Evolutionary conservation across 495 filamentous ascomycete genomes (phyloP).

Genomic region (Tuber melanosporum): DNA sequence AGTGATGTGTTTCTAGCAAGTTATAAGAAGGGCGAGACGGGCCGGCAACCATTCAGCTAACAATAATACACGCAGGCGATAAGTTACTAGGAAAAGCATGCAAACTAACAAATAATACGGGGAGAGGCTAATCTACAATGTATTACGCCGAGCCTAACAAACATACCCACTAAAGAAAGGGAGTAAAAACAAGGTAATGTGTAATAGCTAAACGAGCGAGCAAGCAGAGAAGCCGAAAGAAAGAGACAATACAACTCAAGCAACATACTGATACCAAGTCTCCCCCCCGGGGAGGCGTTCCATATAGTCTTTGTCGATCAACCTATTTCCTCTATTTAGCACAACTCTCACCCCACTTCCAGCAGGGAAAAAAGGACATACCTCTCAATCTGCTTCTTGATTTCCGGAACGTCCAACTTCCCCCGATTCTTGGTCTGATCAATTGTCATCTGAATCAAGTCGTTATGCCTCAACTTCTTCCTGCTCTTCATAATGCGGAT

Average conservation of each 20-base stretch:
- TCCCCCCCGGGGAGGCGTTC: slow-evolving; percentile 61
- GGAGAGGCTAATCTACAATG: neutral
- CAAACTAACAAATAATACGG: neutral
- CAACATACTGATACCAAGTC: slow-evolving; percentile 74
- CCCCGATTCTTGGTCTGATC: slow-evolving; percentile 78
- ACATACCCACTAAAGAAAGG: neutral
- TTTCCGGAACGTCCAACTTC: slow-evolving; percentile 71
- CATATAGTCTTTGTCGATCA: slow-evolving; percentile 96
- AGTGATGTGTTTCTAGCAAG: neutral
- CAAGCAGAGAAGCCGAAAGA: neutral
- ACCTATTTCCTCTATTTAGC: slow-evolving; percentile 46
- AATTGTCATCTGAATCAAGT: slow-evolving; percentile 81
- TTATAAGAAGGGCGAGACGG: neutral
- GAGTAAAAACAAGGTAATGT: neutral
- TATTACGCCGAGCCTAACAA: neutral
- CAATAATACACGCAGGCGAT: neutral
- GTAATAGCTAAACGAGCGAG: neutral
- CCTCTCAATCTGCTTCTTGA: slow-evolving; percentile 96
- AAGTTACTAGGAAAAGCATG: neutral
- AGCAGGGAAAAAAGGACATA: slow-evolving; percentile 46
- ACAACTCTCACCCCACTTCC: neutral
- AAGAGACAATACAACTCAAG: slow-evolving; percentile 47
- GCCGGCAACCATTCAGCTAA: neutral
- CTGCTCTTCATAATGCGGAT: slow-evolving; percentile 95
- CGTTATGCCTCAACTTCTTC: slow-evolving; percentile 74